phyloP scores from a whole-genome alignment of 352 stramenopile genomes.

The Phytopythium sindhum region DNA sequence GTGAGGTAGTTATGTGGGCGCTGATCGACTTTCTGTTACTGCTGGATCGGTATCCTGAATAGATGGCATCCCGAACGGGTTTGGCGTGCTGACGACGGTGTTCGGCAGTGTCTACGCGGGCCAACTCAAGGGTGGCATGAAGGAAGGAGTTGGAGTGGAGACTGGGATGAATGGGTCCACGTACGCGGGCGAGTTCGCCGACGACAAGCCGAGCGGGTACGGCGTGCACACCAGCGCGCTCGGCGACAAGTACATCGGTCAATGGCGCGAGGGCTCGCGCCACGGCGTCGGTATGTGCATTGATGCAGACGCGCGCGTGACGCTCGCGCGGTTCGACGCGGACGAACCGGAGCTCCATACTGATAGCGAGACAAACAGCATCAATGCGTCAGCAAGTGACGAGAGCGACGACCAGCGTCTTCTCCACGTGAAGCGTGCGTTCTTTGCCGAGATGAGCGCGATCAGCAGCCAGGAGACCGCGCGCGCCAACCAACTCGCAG shows the following conservation, averaged over 20 bases:
- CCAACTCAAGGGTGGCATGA: conserved; percentile 27
- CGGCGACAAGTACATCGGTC: conserved; percentile 36
- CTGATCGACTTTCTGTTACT: neutral
- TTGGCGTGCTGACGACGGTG: conserved; percentile 31
- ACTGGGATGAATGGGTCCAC: conserved; percentile 30
- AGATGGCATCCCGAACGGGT: conserved; percentile 33
- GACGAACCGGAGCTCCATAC: conserved; percentile 13
- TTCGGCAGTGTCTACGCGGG: conserved; percentile 38
- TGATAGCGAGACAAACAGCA: conserved; percentile 2
- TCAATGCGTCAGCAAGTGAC: too few relatives aligned
- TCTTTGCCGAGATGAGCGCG: conserved; percentile 37
- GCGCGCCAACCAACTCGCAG: conserved; percentile 26
- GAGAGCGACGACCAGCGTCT: conserved; percentile 16
- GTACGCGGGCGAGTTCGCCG: conserved; percentile 36
- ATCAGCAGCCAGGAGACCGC: conserved; percentile 34
- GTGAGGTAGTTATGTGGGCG: too few relatives aligned
- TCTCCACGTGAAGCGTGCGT: conserved; percentile 24
- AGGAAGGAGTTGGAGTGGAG: conserved; percentile 40
- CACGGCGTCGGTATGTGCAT: conserved; percentile 39
- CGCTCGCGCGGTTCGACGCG: conserved; percentile 21
- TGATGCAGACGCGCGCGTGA: conserved; percentile 24
- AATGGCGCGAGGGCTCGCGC: conserved; percentile 35
- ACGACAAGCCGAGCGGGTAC: conserved; percentile 26
- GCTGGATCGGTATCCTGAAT: neutral
- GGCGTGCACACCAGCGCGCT: conserved; percentile 43